Conservation (phyloP, 176 grass and related monocot genomes). For the Triticum monococcum region DNA sequence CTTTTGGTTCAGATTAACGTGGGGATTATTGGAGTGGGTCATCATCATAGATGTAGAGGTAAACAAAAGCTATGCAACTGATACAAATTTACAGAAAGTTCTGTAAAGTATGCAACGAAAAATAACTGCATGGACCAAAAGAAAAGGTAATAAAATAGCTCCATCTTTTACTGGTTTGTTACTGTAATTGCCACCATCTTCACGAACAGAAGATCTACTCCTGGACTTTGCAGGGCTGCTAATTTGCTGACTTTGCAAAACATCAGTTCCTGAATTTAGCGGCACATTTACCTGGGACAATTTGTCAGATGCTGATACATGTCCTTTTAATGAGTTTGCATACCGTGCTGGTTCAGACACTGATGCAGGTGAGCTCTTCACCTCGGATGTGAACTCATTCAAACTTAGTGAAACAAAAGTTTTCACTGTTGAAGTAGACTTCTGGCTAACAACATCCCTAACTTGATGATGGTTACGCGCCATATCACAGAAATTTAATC, state of each 20-base stretch:
- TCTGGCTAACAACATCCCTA: conserved; percentile 38
- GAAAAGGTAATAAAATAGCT: background rate
- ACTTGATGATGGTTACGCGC: conserved; percentile 34
- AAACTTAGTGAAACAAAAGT: too few relatives aligned
- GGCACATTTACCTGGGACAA: background rate
- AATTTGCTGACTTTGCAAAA: too few relatives aligned
- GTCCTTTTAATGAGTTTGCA: conserved; percentile 26
- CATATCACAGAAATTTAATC: conserved; percentile 35
- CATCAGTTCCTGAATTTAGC: too few relatives aligned
- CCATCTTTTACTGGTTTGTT: conserved; percentile 50
- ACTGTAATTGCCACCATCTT: conserved; percentile 36
- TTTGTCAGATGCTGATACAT: conserved; percentile 13
- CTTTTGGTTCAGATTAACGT: too few relatives aligned
- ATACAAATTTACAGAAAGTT: too few relatives aligned
- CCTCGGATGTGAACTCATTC: conserved; percentile 1
- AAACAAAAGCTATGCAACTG: too few relatives aligned
- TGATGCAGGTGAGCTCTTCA: conserved; percentile 22
- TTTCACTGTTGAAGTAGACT: background rate
- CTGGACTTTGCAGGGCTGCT: conserved; percentile 21
- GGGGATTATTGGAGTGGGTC: too few relatives aligned
- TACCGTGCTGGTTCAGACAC: conserved; percentile 26
- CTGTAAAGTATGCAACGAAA: too few relatives aligned
- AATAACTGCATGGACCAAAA: too few relatives aligned
- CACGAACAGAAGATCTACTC: conserved; percentile 23
- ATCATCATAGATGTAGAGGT: too few relatives aligned